Evolutionary conservation across 2,329 filamentous ascomycete species (phyloP).

Genomic region (Fusarium secorum): DNA sequence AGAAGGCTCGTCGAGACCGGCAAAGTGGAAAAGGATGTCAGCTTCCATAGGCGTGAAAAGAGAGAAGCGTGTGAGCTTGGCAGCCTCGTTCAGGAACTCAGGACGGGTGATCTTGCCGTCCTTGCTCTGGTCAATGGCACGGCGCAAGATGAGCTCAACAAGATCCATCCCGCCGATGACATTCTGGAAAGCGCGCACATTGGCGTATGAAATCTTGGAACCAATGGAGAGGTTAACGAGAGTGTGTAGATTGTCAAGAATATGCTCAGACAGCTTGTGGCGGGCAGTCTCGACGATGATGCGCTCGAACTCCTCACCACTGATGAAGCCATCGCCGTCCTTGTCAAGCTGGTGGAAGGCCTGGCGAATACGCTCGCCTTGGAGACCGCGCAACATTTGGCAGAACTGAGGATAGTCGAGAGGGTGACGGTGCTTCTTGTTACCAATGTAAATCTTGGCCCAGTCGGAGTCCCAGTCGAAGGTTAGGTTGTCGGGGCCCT

Average conservation of each 20-base stretch:
- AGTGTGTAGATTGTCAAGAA: slow-evolving; percentile 88
- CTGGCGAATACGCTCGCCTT: slow-evolving; percentile 94
- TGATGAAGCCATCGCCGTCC: slow-evolving; percentile 92
- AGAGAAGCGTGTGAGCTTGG: slow-evolving; percentile 89
- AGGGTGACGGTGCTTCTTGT: slow-evolving; percentile 84
- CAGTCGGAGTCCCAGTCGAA: slow-evolving; percentile 98
- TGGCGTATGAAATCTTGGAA: slow-evolving; percentile 96
- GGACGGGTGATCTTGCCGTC: slow-evolving; percentile 94
- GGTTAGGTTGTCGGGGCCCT: slow-evolving; percentile 82
- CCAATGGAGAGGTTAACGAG: slow-evolving; percentile 93
- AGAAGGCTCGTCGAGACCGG: slow-evolving; percentile 87
- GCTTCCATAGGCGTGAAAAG: slow-evolving; percentile 98
- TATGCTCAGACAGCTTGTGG: slow-evolving; percentile 97
- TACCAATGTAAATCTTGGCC: slow-evolving; percentile 92
- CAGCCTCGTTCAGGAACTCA: slow-evolving; percentile 94
- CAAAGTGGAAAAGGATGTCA: slow-evolving; percentile 98
- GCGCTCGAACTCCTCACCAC: slow-evolving; percentile 93
- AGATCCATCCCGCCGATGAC: slow-evolving; percentile 98
- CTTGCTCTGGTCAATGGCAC: slow-evolving; percentile 80
- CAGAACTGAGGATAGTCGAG: slow-evolving; percentile 97
- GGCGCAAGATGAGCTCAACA: slow-evolving; percentile 90
- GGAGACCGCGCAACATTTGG: slow-evolving; percentile 95
- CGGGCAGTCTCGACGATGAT: slow-evolving; percentile 93
- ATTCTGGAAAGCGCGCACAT: slow-evolving; percentile 97
- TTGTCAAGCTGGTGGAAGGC: slow-evolving; percentile 93